Base-by-base conservation (phyloP, 2,329 filamentous ascomycete genomes). In the Amauroascus verrucosus region DNA sequence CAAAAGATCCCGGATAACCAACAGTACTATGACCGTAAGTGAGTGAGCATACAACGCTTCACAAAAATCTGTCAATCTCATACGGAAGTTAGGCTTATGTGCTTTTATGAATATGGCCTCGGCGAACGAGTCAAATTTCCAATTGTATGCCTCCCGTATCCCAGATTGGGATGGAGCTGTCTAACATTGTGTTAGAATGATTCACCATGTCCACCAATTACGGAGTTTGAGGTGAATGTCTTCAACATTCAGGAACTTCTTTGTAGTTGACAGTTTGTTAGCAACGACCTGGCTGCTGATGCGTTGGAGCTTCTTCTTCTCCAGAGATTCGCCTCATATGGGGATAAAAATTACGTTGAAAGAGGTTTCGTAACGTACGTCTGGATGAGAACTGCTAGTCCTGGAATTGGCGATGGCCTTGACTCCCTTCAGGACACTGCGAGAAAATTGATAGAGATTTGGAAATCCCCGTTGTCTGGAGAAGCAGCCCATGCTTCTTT, bases 161-260 rank as follows among this genome's bases (percentile, higher is more conserved):
- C 14, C 5, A 3, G 11, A 1, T 37, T 20, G 3, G 16, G 11
- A 26, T 18, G 6, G 18, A 20, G 18, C 24, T 38, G 20, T 3
- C 26, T 57, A 28, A 54, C 7, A 14, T 22, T 26, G 30, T 53
- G 26, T 1, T 28, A 71, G 70, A 33, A 59, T 93, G 11, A 73
- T 89, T 58, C 75, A 84, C 60, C 80, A 88, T 58, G 77, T 88
- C 45, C 78, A 83, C 52, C 81, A 79, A 56, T 70, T 93, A 1
- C 78, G 81, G 54, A 69, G 73, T 20, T 79, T 74, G 60, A 78
- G 70, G 57, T 77, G 75, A 8, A 66, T 63, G 5, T 62, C 77
- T 18, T 78, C 75, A 1, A 72, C 71, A 49, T 67, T 67, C 8
- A 35, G 9, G 11, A 6, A 40, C 37, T n/a, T 37, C 32, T 18